These are phyloP conservation scores for Coelastrella sp. DNA, from an alignment of 139 green algal genomes.

Conservation along the genomic window DNA sequence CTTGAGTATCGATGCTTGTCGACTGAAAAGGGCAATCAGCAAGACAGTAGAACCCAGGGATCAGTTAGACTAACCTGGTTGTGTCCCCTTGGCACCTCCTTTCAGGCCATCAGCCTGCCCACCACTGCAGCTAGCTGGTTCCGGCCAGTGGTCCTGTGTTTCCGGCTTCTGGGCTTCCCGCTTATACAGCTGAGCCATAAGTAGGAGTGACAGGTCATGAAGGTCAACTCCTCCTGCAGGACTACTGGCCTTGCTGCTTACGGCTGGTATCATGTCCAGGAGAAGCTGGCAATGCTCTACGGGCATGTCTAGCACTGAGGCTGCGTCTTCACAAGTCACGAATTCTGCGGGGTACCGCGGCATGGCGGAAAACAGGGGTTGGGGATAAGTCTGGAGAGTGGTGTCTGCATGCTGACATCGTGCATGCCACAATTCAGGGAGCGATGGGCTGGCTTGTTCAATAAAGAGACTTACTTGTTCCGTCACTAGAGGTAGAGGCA, in stretches of 20 bases:
- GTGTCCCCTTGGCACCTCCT: not conserved
- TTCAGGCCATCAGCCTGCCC: not conserved
- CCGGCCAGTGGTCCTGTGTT: slow-evolving; percentile 81
- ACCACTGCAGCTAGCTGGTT: slow-evolving; percentile 2
- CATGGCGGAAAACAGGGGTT: not conserved
- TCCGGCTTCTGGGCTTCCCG: slow-evolving; percentile 73
- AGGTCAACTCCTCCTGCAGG: slow-evolving; percentile 44
- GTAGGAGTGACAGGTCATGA: slow-evolving; percentile 77
- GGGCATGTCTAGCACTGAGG: slow-evolving; percentile 53
- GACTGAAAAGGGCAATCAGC: too few relatives aligned
- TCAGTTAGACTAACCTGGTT: slow-evolving; percentile 36
- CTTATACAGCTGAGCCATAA: slow-evolving; percentile 79
- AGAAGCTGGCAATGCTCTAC: slow-evolving; percentile 58
- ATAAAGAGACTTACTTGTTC: slow-evolving; percentile 54
- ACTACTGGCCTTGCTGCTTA: slow-evolving; percentile 37
- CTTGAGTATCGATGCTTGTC: too few relatives aligned
- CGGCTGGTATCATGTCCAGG: slow-evolving; percentile 32
- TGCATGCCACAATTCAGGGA: not conserved
- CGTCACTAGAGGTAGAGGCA: slow-evolving; percentile 26
- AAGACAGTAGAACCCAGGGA: too few relatives aligned
- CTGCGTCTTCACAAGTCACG: slow-evolving; percentile 33
- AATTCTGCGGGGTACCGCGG: slow-evolving; percentile 57
- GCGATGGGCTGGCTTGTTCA: not conserved
- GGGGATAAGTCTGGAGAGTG: not conserved
- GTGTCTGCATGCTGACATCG: not conserved